Evolutionary conservation across 768 basidiomycete species (phyloP), one percentile per base, ranked within the genome.

Genomic region (Mycena leptocephala): DNA sequence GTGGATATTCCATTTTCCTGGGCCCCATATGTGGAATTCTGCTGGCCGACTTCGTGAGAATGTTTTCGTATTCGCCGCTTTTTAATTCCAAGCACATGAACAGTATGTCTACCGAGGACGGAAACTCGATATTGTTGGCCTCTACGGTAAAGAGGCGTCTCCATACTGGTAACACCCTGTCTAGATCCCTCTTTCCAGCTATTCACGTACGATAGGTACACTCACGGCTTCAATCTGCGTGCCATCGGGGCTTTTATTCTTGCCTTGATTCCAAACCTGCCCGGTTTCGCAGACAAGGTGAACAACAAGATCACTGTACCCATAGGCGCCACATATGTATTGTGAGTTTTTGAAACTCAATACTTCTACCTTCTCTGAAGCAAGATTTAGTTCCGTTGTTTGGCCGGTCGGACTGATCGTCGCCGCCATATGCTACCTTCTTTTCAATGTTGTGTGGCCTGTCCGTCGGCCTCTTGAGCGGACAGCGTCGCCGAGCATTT

Each of bases 11-110:
- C 4, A 90, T 94, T 56, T 92, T 94, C 81, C 85, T 95, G 20
- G 92, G 92, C 0, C 93, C 93, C 0, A 89, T 94, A 55, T 88
- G 89, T 18, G 91, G 91, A 2, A 89, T 94, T 69, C 90, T 93
- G 88, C 81, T 79, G 5, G 46, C 70, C 11, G 78, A 79, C 35
- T 79, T 43, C 43, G 78, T 79, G 18, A 63, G 51, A 13, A 32
- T 18, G 1, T 22, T 65, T 58, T 32, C 2, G 26, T 18, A 3
- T 32, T 37, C 35, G 5, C 43, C 61, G 26, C n/a, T 28, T 41
- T 37, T 28, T 33, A 3, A 64, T n/a, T n/a, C n/a, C n/a, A n/a
- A n/a, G n/a, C 16, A 48, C 20, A 22, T n/a, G 18, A 3, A 2
- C 43, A 78, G 79, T 78, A 53, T 65, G 51, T 79, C 24, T 32